A percentile compares a stretch with the other conserved stretches of the same genome.
Conservation (phyloP, 495 filamentous ascomycete genomes). For the Parathielavia hyrcaniae region DNA sequence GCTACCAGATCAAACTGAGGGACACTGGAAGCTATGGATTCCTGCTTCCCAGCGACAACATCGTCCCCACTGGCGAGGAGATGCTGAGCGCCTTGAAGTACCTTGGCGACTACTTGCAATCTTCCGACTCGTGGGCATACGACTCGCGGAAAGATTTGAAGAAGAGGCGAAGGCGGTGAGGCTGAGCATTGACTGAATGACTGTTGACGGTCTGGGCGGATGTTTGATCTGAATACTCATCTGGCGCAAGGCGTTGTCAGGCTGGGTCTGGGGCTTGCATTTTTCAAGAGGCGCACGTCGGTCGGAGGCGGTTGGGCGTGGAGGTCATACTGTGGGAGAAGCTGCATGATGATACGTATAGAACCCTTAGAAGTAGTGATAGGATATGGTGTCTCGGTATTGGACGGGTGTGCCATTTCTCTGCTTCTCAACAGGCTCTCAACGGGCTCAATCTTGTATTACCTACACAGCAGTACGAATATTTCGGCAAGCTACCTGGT, state of each 20-base stretch:
- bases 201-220: neutral
- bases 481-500: too few relatives aligned
- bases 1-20: constrained; percentile 90
- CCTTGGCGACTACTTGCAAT: constrained; percentile 63
- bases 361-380: too few relatives aligned
- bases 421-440: too few relatives aligned
- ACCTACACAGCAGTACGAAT: too few relatives aligned
- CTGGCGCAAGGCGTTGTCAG: constrained; percentile 4
- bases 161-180: constrained; percentile 22
- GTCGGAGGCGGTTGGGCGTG: neutral
- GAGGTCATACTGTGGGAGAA: neutral
- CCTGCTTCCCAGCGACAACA: constrained; percentile 77
- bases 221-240: neutral
- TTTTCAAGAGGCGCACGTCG: neutral
- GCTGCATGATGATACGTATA: neutral
- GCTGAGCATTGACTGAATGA: neutral
- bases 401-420: too few relatives aligned
- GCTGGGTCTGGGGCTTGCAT: neutral
- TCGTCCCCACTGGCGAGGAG: constrained; percentile 85
- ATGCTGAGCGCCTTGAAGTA: constrained; percentile 73
- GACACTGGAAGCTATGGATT: constrained; percentile 95
- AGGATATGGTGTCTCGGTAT: too few relatives aligned
- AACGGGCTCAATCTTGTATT: too few relatives aligned
- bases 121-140: constrained; percentile 11
- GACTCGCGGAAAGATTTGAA: constrained; percentile 23